Percentiles rank a stretch among this genome's conserved stretches.
These are phyloP conservation scores for Favolaschia claudopus DNA, from an alignment of 768 basidiomycete species.

Conservation along the genomic window DNA sequence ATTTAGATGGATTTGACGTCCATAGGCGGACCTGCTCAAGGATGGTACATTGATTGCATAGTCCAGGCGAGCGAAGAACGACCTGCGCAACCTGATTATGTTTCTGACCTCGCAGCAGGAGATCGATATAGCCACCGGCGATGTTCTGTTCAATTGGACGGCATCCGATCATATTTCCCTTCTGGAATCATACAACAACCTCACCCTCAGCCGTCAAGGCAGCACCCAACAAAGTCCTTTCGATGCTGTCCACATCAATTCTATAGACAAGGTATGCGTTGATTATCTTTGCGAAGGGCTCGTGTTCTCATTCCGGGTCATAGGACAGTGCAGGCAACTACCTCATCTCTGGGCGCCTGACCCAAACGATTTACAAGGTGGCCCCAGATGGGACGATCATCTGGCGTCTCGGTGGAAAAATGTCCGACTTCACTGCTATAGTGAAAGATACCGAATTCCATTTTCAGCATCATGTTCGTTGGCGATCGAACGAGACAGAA, in stretches of 20 bases:
- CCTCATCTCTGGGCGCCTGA: conserved; percentile 27
- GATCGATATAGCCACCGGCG: conserved; percentile 13
- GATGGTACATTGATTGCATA: conserved; percentile 2
- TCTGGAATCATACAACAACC: conserved; percentile 13
- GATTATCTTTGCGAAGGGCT: not conserved
- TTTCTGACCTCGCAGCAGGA: too few relatives aligned
- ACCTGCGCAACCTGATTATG: too few relatives aligned
- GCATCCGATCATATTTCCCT: conserved; percentile 16
- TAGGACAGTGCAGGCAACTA: conserved; percentile 26
- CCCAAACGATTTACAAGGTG: conserved; percentile 25
- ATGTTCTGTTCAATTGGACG: conserved; percentile 18
- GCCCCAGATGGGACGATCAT: conserved; percentile 24
- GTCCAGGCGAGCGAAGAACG: too few relatives aligned
- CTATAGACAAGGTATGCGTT: conserved; percentile 15
- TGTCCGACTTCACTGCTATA: conserved; percentile 17
- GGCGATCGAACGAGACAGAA: conserved; percentile 12
- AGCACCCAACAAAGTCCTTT: not conserved
- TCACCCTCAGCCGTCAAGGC: not conserved
- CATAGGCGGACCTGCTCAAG: conserved; percentile 8
- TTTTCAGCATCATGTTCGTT: conserved; percentile 31
- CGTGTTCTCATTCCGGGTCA: not conserved
- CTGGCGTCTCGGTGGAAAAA: conserved; percentile 29
- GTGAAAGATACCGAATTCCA: conserved; percentile 19
- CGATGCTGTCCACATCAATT: conserved; percentile 20
- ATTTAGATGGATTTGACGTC: conserved; percentile 6